phyloP scores from a whole-genome alignment of 345 rosid species.

The Heritiera fomes region DNA sequence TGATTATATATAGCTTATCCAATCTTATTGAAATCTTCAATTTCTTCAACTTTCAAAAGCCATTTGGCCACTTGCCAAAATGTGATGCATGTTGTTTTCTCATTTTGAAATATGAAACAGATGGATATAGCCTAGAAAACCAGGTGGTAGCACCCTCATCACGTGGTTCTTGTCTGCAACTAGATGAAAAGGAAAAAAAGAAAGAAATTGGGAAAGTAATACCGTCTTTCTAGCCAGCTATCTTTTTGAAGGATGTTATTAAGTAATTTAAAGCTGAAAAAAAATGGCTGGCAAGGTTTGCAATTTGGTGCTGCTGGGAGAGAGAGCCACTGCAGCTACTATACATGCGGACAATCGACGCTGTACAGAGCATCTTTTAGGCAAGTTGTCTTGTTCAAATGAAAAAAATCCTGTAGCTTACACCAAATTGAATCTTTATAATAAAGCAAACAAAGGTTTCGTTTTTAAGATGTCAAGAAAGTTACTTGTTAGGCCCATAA shows the following conservation, averaged over 20 bases:
- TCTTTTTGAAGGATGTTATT: not conserved
- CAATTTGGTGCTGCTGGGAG: not conserved
- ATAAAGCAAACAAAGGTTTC: too few relatives aligned
- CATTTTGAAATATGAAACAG: not conserved
- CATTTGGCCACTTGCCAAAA: slow-evolving; percentile 30
- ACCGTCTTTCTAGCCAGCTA: not conserved
- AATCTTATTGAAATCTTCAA: not conserved
- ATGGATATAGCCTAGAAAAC: slow-evolving; percentile 3
- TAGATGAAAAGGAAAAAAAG: not conserved
- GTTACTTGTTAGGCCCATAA: too few relatives aligned
- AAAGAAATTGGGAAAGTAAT: not conserved
- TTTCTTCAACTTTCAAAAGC: not conserved
- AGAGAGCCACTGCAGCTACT: not conserved
- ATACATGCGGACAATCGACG: not conserved
- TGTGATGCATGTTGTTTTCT: slow-evolving; percentile 28
- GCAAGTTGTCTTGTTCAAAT: not conserved
- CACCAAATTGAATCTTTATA: too few relatives aligned
- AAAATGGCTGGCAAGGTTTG: not conserved
- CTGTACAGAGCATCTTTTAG: not conserved
- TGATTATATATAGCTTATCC: not conserved
- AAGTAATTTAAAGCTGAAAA: too few relatives aligned
- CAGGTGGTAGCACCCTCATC: slow-evolving; percentile 7
- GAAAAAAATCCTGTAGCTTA: too few relatives aligned
- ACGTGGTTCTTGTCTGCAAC: slow-evolving; percentile 10
- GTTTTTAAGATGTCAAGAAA: too few relatives aligned